Evolutionary conservation across 2,329 filamentous ascomycete species (phyloP).

Genomic region (Neofusicoccum sp.): DNA sequence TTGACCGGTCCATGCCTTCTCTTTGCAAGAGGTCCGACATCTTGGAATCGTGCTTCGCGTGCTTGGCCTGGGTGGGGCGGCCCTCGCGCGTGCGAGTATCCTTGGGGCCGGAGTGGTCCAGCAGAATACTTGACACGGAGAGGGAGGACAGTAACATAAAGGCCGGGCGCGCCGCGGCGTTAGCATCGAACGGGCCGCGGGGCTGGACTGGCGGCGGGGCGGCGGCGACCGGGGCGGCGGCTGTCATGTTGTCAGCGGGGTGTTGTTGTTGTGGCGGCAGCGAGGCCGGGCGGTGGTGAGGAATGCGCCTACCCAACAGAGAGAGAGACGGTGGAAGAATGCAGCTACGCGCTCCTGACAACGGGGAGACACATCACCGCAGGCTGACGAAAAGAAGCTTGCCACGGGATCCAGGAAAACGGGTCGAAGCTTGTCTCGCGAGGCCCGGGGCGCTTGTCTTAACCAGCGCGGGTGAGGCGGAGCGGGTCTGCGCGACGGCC

Average conservation of each 20-base stretch:
- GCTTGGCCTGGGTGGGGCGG: neutral
- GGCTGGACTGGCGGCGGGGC: neutral
- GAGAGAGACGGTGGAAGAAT: constrained; percentile 17
- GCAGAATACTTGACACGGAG: constrained; percentile 10
- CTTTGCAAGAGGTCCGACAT: constrained; percentile 17
- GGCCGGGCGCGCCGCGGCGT: constrained; percentile 4
- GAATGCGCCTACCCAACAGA: constrained; percentile 22
- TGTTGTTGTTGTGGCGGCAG: constrained; percentile 14
- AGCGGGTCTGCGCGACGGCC: neutral
- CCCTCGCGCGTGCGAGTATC: constrained; percentile 1
- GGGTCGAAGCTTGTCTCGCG: neutral
- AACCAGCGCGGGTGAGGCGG: neutral
- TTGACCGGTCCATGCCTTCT: constrained; percentile 22
- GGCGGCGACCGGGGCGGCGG: neutral
- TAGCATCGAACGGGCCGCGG: constrained; percentile 7
- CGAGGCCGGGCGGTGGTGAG: constrained; percentile 3
- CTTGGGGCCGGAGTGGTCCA: constrained; percentile 7
- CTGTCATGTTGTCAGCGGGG: constrained; percentile 15
- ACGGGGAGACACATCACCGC: constrained; percentile 16
- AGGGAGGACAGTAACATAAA: constrained; percentile 17
- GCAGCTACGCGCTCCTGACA: constrained; percentile 21
- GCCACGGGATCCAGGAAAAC: neutral
- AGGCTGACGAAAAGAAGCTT: neutral
- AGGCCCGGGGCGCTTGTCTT: neutral
- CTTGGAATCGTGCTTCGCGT: constrained; percentile 15